Evolutionary conservation across 1,139 yeast genomes (phyloP).

Genomic region (Blastobotrys apis): DNA sequence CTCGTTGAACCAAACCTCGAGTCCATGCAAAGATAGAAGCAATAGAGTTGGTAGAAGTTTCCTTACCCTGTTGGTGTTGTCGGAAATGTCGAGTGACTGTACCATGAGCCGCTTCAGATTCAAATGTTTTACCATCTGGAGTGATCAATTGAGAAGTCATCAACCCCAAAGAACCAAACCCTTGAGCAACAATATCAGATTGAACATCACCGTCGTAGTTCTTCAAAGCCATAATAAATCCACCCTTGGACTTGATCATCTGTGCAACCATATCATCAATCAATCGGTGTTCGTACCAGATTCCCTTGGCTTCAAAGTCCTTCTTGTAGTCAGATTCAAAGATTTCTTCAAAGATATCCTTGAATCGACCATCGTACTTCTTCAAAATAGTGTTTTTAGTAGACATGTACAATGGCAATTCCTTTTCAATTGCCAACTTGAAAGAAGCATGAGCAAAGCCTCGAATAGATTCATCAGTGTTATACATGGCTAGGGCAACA

Average conservation of each 20-base stretch:
- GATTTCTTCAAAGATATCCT: constrained; percentile 82
- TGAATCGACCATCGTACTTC: constrained; percentile 89
- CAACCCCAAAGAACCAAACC: constrained; percentile 91
- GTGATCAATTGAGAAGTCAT: constrained; percentile 94
- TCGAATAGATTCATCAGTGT: constrained; percentile 82
- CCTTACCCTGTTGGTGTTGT: constrained; percentile 92
- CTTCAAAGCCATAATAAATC: constrained; percentile 90
- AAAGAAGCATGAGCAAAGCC: constrained; percentile 93
- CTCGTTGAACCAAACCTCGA: constrained; percentile 87
- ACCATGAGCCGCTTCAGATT: constrained; percentile 96
- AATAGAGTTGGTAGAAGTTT: constrained; percentile 95
- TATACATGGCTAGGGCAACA: constrained; percentile 90
- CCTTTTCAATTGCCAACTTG: constrained; percentile 75
- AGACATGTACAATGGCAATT: constrained; percentile 74
- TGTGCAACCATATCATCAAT: constrained; percentile 99
- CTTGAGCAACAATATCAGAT: constrained; percentile 96
- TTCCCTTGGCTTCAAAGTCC: constrained; percentile 68
- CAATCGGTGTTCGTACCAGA: constrained; percentile 94
- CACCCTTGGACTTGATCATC: constrained; percentile 94
- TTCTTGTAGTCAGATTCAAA: constrained; percentile 66
- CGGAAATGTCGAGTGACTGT: constrained; percentile 96
- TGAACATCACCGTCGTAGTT: constrained; percentile 98
- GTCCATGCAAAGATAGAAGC: constrained; percentile 99
- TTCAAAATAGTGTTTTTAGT: constrained; percentile 94
- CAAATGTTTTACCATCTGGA: constrained; percentile 94